phyloP scores from a whole-genome alignment of 148 eudicot genomes.

The Nepenthes gracilis region DNA sequence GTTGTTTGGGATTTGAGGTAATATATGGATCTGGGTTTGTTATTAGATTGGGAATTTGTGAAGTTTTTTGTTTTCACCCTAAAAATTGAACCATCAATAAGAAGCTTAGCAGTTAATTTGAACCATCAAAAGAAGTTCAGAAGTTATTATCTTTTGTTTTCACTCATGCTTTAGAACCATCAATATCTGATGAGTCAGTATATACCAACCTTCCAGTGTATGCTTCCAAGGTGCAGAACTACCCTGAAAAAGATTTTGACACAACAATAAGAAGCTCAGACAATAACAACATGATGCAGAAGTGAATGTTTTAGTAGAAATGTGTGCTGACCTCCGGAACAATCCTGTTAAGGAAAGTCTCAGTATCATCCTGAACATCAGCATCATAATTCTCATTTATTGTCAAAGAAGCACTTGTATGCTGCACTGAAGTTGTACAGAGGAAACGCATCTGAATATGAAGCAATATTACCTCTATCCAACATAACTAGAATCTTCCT shows the following conservation, averaged over 20 bases:
- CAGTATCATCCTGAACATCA: conserved; percentile 88
- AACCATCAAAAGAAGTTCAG: too few relatives aligned
- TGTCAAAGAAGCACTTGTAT: conserved; percentile 96
- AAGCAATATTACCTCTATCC: background rate
- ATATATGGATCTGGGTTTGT: too few relatives aligned
- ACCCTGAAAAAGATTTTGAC: conserved; percentile 44
- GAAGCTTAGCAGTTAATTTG: too few relatives aligned
- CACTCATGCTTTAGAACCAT: too few relatives aligned
- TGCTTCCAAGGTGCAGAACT: conserved; percentile 93
- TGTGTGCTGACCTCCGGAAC: conserved; percentile 77
- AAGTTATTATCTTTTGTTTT: too few relatives aligned
- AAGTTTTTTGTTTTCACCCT: too few relatives aligned
- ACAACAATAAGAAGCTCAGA: conserved; percentile 6
- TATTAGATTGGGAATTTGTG: too few relatives aligned
- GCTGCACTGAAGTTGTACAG: conserved; percentile 56
- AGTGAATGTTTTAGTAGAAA: background rate
- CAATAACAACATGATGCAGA: conserved; percentile 1
- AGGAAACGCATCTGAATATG: background rate
- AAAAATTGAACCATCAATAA: too few relatives aligned
- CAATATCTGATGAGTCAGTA: background rate
- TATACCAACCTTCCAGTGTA: conserved; percentile 69
- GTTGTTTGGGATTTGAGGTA: too few relatives aligned
- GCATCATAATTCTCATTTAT: conserved; percentile 87
- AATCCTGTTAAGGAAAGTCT: conserved; percentile 78
- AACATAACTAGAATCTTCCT: background rate